Evolutionary conservation across 176 grass and related monocot species (phyloP), one percentile per base, ranked within the genome.

Genomic region (Lolium rigidum): DNA sequence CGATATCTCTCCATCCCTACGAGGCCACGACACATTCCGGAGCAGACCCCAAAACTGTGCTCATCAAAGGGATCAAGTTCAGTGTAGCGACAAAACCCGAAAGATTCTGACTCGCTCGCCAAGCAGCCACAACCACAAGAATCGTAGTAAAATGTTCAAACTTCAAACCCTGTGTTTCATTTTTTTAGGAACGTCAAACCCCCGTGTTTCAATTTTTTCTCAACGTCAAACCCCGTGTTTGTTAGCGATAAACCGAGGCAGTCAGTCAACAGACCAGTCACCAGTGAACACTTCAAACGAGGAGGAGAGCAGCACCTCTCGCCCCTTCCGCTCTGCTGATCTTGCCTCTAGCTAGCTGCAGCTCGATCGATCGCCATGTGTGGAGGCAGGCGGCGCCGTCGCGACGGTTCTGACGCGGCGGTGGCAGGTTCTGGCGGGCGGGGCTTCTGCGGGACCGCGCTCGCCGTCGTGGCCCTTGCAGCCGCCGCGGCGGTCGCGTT

Each of bases 401-500:
- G 49, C 18, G 4, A 72, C 28, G 78, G 49, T 35, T 7, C 26
- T 28, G 76, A 76, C 13, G 46, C 56, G 41, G 18, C 18, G 31
- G 22, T 7, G 9, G 44, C 20, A 1, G 24, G n/a, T 13, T 9
- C 71, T n/a, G 74, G 1, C 15, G 55, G 17, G 46, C 6, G 46
- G 46, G 73, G 37, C 2, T 67, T 49, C 31, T 87, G 88, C 85
- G 79, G 62, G 77, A 7, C 80, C 22, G 13, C 24, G 39, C 59
- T 90, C 85, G 26, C 88, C 74, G 35, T 88, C 51, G 28, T 87
- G 88, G 41, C 84, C 50, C 62, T 98, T 78, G 88, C 90, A 22
- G 88, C 82, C 58, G 50, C 91, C 58, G 88, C 88, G 48, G 78
- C 71, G 74, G 88, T 98, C 66, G 78, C 86, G 57, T 91, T 94